Base-by-base conservation (phyloP, 805 yeast genomes). In the Metschnikowia baotianmanensis region DNA sequence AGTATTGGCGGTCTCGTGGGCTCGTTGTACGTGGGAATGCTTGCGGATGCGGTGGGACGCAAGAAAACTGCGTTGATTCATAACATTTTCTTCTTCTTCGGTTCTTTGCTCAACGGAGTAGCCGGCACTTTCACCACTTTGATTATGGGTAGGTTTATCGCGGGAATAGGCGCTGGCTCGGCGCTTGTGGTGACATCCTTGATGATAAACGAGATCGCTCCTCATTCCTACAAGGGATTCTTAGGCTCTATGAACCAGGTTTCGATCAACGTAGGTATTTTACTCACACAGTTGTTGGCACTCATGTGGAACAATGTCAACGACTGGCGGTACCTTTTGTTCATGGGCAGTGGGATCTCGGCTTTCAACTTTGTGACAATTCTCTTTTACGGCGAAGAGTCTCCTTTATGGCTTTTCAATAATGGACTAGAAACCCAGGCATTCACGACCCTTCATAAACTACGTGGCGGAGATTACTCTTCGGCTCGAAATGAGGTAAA, bases 191-290 rank as follows among this genome's bases (percentile, higher is more conserved):
- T 86, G 13, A 83, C 89, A 0, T 95, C 98, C 0, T 61, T 93
- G 45, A 82, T 79, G 50, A 78, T 93, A 52, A 83, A 81, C 57
- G 96, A 89, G 62, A 74, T 89, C 9, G 70, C 93, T 6, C 96
- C 97, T 0, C 61, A 71, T 1, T 68, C 68, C 4, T 63, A 76
- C 46, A 77, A 83, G 35, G 98, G 98, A 1, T 63, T 82, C 12
- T 70, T 93, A 42, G 99, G 99, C 0, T 77, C 95, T 13, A 82
- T 87, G 86, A 86, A 85, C 47, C 99, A 93, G 64, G 83, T 88
- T 2, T 79, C 85, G 20, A 82, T 89, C 43, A 93, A 90, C 54
- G 50, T 83, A 16, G 99, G 99, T 0, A 93, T 93, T 34, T 66
- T 91, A 27, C 45, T 81, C 16, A 85, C 96, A 0, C 98, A 91